Base-by-base conservation (phyloP, 2,329 filamentous ascomycete species). In the Dothistroma pini region DNA sequence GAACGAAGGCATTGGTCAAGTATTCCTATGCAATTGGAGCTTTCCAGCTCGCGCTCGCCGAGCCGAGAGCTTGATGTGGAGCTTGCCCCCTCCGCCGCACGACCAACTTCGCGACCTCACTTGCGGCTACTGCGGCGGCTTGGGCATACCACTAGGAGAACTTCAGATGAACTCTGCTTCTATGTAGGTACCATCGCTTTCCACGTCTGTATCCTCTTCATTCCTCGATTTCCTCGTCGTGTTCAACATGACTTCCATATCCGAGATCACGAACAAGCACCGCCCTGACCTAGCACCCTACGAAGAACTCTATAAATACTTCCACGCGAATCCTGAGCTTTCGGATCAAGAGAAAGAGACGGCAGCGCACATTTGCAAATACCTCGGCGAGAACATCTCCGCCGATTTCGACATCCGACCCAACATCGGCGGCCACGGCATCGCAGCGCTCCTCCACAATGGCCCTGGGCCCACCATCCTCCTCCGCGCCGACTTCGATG, bases 401-500 rank as follows among this genome's bases (percentile, higher is more conserved):
- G 16, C 63, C 9, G 70, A 71, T 4, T 81, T 81, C 64, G 71
- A 80, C 10, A 76, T 86, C 29, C 75, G 78, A 51, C 72, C 78
- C 1, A 69, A 76, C 29, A 86, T 88, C 14, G 86, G 86, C 31
- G 85, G 85, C 0, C 76, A 84, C 62, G 86, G 86, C 4, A 70
- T 88, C 5, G 81, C 81, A 1, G 86, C 79, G 0, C 75, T 87
- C 0, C 74, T 87, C 4, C 68, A 70, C 54, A 88, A 88, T 67
- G 85, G 84, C 0, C 48, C 69, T 0, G 85, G 85, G 0, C 78
- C 78, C 1, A 86, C 78, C 14, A 72, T 88, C 0, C 76, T 88
- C 0, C 75, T 88, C 0, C 80, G 86, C 2, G 84, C 86, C 0
- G 86, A 89, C 59, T 84, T 87, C 63, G 86, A 89, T 66, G 86